phyloP scores from a whole-genome alignment of 192 early-diverging fungal genomes.

The Helicostylum pulchrum region DNA sequence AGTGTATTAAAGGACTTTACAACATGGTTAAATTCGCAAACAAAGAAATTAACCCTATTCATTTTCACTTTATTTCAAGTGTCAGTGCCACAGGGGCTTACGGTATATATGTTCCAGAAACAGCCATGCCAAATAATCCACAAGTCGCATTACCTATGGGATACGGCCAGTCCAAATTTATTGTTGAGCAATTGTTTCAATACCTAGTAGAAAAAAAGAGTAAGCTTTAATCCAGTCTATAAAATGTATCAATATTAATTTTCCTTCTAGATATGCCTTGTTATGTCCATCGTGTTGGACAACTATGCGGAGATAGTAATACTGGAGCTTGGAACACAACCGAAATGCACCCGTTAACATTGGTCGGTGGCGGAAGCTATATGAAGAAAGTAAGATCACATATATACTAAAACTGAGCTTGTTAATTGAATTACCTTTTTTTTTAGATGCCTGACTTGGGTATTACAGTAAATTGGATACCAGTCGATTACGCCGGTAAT shows the following conservation, averaged over 20 bases:
- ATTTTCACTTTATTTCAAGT: conserved; percentile 31
- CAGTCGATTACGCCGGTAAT: conserved; percentile 22
- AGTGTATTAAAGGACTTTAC: conserved; percentile 27
- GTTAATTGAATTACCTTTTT: neutral
- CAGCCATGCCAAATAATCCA: conserved; percentile 18
- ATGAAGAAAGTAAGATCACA: conserved; percentile 26
- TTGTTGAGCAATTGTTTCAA: conserved; percentile 25
- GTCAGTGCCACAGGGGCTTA: conserved; percentile 24
- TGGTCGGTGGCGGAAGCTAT: conserved; percentile 12
- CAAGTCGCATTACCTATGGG: conserved; percentile 29
- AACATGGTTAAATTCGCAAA: conserved; percentile 27
- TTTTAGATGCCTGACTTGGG: conserved; percentile 25
- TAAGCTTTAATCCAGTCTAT: too few relatives aligned
- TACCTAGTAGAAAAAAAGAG: conserved; percentile 23
- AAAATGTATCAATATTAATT: too few relatives aligned
- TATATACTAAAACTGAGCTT: neutral
- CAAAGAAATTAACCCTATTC: conserved; percentile 16
- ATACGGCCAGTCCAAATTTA: conserved; percentile 33
- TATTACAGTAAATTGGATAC: conserved; percentile 28
- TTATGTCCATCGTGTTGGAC: conserved; percentile 32
- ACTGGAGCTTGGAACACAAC: conserved; percentile 31
- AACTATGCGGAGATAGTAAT: conserved; percentile 27
- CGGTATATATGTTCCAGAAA: conserved; percentile 10
- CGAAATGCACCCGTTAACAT: conserved; percentile 25
- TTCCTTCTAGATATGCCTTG: conserved; percentile 4